phyloP scores from a whole-genome alignment of 768 basidiomycete species.

The Collybia mongolica region DNA sequence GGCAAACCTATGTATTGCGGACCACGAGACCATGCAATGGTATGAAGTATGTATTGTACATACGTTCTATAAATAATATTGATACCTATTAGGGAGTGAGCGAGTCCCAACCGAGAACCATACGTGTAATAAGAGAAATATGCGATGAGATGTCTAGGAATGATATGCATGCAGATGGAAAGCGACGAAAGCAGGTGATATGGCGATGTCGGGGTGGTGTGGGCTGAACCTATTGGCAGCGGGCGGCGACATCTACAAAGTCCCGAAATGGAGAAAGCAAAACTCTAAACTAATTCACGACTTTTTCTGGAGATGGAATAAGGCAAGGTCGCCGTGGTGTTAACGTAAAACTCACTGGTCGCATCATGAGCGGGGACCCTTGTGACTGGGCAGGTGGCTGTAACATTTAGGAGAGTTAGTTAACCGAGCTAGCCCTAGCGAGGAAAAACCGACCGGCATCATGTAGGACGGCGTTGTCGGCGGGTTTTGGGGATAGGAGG shows the following conservation, averaged over 20 bases:
- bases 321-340: not conserved
- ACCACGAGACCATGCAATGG: conserved; percentile 7
- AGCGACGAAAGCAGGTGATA: conserved; percentile 18
- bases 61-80: conserved; percentile 20
- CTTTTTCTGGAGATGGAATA: conserved; percentile 18
- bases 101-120: conserved; percentile 11
- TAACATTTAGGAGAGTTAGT: conserved; percentile 10
- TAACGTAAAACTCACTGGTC: conserved; percentile 35
- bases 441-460: conserved; percentile 32
- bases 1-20: not conserved
- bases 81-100: conserved; percentile 19
- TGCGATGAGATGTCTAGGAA: conserved; percentile 19
- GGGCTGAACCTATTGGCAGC: conserved; percentile 11
- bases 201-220: conserved; percentile 9
- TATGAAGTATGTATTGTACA: conserved; percentile 14
- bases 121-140: conserved; percentile 15
- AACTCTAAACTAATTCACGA: conserved; percentile 18
- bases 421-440: not conserved
- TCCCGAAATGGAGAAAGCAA: conserved; percentile 14
- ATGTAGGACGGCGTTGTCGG: conserved; percentile 29
- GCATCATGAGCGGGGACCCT: conserved; percentile 56
- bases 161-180: conserved; percentile 18
- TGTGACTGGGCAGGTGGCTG: conserved; percentile 36
- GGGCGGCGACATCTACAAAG: conserved; percentile 16
- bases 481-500: conserved; percentile 33